Base-by-base conservation (phyloP, 2,329 filamentous ascomycete genomes). In the Colletotrichum limetticola region DNA sequence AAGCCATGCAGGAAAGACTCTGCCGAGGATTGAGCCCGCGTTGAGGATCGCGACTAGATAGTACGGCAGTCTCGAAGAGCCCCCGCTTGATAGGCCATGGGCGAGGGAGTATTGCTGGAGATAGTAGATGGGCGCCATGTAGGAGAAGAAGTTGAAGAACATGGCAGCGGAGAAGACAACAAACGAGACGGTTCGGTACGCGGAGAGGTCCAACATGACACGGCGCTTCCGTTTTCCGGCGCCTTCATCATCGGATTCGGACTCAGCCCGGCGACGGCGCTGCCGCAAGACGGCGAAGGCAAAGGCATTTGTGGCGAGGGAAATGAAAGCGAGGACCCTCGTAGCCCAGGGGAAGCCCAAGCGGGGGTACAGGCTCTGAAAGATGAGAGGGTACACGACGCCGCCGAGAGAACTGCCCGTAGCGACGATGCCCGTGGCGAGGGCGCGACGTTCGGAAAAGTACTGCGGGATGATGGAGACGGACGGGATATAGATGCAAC, bases 31-130 rank as follows among this genome's bases (percentile, higher is more conserved):
- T 0, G 86, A 86, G 0, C 85, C 83, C 1, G 84, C 86, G 77
- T 89, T 89, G 62, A 89, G 82, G 59, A 89, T 85, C 2, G 87
- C 80, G 5, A 89, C 78, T 28, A 89, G 80, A 71, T 89, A 88
- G 19, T 82, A 78, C 1, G 82, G 82, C 5, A 86, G 75, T 14
- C 53, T 61, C 11, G 37, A n/a, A 7, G 30, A 11, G 26, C 77
- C 77, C 37, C 76, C 75, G 4, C 77, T 76, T 1, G 80, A 78
- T 56, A 81, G 71, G 1, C 82, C 80, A 5, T 79, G 76, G n/a
- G 78, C 76, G 3, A 83, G 76, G 2, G 85, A 84, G 59, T 85
- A 88, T 1, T 78, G 79, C 65, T 85, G 82, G 42, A 87, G 78
- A 71, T 86, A 88, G 77, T 85, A 88, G 63, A 85, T 82, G 1